Base-by-base conservation (phyloP, 1,284 basidiomycete species). In the Ganoderma leucocontextum region DNA sequence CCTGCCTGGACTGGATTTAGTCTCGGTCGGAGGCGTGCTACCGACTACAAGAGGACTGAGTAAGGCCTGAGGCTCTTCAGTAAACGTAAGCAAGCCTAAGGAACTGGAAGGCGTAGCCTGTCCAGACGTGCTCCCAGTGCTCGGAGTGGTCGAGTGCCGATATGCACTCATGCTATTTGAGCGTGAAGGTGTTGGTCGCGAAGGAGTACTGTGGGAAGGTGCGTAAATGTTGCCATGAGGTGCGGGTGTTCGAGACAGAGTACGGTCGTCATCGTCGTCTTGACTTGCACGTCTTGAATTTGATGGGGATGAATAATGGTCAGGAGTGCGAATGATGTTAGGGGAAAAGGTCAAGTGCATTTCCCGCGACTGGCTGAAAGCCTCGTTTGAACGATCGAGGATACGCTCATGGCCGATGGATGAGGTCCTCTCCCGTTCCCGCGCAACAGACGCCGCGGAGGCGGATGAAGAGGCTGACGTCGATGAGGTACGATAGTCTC, bases 331-430 rank as follows among this genome's bases (percentile, higher is more conserved):
- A 33, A 92, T 82, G 76, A 91, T 89, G 58, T 81, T 86, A 22
- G 86, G 75, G 2, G 89, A 89, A 74, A 92, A 92, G 0, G 91
- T 92, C 0, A 89, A 82, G 58, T 87, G 84, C 17, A 92, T 84
- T 25, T 87, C 84, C 25, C 77, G 80, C 62, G 79, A 81, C 10
- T 84, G 75, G 0, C 84, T 89, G 73, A 85, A 90, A 0, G 79
- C 77, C 41, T 82, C 79, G 17, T 36, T 35, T 13, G 67, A 65
- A 15, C 64, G 71, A 36, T 69, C 63, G 25, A 39, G 13, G 5
- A n/a, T 39, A 17, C 38, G 58, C 10, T 60, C 58, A 9, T 39
- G 38, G 13, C 38, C 38, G 25, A 22, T 12, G 15, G 38, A 60
- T 41, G 58, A 39, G 15, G 58, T 60, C 38, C 58, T 22, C 22